Evolutionary conservation across 805 yeast species (phyloP).

Genomic region (Ascoidea tarda): DNA sequence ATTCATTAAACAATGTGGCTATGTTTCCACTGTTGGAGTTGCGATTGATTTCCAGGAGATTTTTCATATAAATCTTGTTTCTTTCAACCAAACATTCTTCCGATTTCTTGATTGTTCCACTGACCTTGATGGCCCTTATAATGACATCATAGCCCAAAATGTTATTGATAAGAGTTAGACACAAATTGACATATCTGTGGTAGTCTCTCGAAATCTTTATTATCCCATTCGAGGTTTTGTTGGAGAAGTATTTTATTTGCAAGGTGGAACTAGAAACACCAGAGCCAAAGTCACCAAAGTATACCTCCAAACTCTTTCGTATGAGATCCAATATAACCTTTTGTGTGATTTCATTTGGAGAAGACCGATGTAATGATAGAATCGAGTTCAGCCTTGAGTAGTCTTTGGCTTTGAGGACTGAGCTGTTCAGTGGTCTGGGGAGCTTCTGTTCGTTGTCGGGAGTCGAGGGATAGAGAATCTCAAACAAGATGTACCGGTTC

Average conservation of each 20-base stretch:
- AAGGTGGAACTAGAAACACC: background rate
- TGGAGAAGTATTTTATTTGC: background rate
- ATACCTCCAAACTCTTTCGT: background rate
- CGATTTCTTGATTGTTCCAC: background rate
- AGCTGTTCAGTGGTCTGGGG: background rate
- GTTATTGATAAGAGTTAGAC: background rate
- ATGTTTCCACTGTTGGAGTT: background rate
- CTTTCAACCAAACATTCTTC: background rate
- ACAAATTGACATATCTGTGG: background rate
- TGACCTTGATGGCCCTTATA: background rate
- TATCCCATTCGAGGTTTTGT: background rate
- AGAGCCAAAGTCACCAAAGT: background rate
- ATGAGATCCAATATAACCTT: too few species aligned
- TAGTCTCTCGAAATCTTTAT: background rate
- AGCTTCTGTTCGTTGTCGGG: background rate
- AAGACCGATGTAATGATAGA: background rate
- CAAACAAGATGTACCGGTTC: background rate
- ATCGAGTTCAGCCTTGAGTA: background rate
- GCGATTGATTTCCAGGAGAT: too few species aligned
- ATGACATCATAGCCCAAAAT: background rate
- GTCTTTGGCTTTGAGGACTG: background rate
- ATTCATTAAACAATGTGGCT: background rate
- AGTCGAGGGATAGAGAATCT: background rate
- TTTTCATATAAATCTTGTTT: background rate
- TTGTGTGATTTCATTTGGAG: background rate